Evolutionary conservation across 108 stramenopile species (phyloP), one percentile per base, ranked within the genome.

Genomic region (Schizochytrium sp.): DNA sequence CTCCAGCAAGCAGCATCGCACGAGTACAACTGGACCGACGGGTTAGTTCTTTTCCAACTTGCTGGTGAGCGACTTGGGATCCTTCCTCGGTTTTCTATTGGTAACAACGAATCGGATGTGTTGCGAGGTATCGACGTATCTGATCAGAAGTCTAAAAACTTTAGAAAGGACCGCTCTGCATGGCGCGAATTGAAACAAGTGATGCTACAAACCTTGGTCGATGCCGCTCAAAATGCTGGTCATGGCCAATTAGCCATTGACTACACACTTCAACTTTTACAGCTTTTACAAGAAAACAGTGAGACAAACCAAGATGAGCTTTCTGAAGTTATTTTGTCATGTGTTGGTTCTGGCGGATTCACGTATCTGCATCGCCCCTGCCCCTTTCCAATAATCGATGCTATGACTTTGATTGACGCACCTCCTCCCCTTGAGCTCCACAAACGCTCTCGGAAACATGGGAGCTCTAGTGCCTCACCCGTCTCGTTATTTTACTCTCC

Each of bases 161-260:
- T 69, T 38, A 40, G 28, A 5, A 5, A 40, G n/a, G 76, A 83
- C 47, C 76, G 15, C 50, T 17, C 5, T 50, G 47, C 76, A n/a
- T 83, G 76, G 76, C 45, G n/a, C 8, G 53, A 10, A 5, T n/a
- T 83, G 8, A 55, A 83, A 53, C 76, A 40, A 8, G 55, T 40
- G 5, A 49, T 83, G 76, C 3, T 83, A 53, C 76, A 83, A 40
- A 55, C 40, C 13, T 53, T 83, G 5, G 76, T 55, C 28, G 76
- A 83, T 38, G 76, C 76, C 45, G 76, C 76, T 17, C 76, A 83
- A 42, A 83, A 83, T 53, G 76, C 76, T 10, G 76, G 76, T 38
- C 76, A 40, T 5, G 47, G 50, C 53, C 76, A 83, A 38, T 53
- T 83, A 38, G 76, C 76, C 45, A 83, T 83, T 40, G 76, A 83